Evolutionary conservation across 768 basidiomycete species (phyloP), one percentile per base, ranked within the genome.

Genomic region (Russula olivacea): DNA sequence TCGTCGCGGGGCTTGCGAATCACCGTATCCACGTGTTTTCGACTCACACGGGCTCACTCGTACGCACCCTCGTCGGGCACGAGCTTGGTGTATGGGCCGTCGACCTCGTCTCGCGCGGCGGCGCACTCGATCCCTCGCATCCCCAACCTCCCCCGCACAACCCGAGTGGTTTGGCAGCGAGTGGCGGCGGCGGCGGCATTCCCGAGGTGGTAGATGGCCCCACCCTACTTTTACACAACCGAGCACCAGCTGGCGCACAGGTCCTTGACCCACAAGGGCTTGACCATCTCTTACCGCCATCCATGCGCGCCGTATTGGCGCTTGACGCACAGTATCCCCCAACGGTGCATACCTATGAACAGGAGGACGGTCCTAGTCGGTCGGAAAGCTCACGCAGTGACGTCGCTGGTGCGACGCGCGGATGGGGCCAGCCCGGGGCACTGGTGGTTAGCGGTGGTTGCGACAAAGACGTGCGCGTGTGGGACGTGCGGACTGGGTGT

Each of bases 71-170:
- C 2, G 78, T 83, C 10, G 95, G 95, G 0, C 95, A 97, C 72
- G 86, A 88, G 17, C 75, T 80, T 23, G 95, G 95, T n/a, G 94
- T 97, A 1, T 98, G 95, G 95, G 88, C 89, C 15, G 83, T 97
- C 15, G 84, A 86, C 58, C 80, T 98, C 30, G 84, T 95, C 54
- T 81, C 82, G 28, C 79, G 81, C 47, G 86, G 87, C n/a, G 87
- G 86, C 1, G 43, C 68, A 17, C 69, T 63, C 7, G 64, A 70
- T 32, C 56, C 65, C 8, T 47, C 61, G 23, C 65, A 68, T 53
- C 36, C 63, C 0, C 45, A 34, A 25, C 53, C 51, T 45, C 45
- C 54, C 28, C 52, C 36, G 12, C 25, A 23, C 51, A 53, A 30
- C 45, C 5, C 30, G 4, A 25, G 40, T 25, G 30, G 40, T 34